Base-by-base conservation (phyloP, 2,329 filamentous ascomycete species). In the Dactylellina cionopaga region DNA sequence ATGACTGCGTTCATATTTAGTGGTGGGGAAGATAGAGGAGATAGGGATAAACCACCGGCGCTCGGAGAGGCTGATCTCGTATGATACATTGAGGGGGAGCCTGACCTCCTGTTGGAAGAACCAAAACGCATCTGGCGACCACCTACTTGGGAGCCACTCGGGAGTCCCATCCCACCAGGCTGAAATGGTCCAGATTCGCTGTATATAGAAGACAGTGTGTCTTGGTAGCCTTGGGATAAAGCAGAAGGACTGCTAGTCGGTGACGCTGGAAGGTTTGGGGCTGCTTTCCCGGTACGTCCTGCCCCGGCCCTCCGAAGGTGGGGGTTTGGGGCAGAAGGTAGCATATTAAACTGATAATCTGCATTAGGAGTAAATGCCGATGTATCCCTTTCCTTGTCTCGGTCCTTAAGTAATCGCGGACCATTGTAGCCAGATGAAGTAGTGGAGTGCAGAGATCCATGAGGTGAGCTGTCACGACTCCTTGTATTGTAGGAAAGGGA, bases 271-370 rank as follows among this genome's bases (percentile, higher is more conserved):
- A 83, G 83, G 37, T 82, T 84, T n/a, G 82, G 79, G 74, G 84
- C 83, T 74, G 81, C 22, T 47, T 74, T 74, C 24, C 54, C 54
- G 3, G 56, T 4, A n/a, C 62, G 62, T n/a, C 37, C 43, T 27
- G 19, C 17, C 31, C 55, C 68, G 13, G 52, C 31, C 15, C 59
- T 65, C 15, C 62, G 39, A 37, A 51, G 49, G 19, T 66, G 55
- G 19, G 55, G 47, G 29, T 59, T 60, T 10, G 84, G 13, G 85
- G 84, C 54, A 85, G 79, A 69, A 86, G 88, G 75, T 84, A 70
- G 19, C 64, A 77, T 85, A 15, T 84, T 84, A 76, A 90, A 90
- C 76, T 88, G 86, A 78, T 89, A 90, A 44, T 83, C 83, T 31
- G 83, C 80, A 80, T 74, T 78, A 74, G 74, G 81, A 78, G 68